These are phyloP conservation scores for Calonectria pauciramosa DNA, from an alignment of 2,329 filamentous ascomycete species.

Conservation along the genomic window DNA sequence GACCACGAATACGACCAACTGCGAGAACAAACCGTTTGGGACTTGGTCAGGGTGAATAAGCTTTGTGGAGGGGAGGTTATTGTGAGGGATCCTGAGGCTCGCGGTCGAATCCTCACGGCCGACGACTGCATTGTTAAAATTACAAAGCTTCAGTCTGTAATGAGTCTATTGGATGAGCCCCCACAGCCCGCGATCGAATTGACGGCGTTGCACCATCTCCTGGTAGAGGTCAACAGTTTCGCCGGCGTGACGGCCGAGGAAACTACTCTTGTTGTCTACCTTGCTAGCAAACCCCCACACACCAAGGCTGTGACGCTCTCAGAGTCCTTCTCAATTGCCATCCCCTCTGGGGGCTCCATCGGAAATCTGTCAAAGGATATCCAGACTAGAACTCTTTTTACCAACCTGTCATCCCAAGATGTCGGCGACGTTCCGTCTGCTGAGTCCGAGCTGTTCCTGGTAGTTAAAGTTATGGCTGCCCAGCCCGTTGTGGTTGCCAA, in stretches of 20 bases:
- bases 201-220: conserved; percentile 81
- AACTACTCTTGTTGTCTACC: conserved; percentile 81
- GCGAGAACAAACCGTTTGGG: conserved; percentile 94
- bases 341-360: conserved; percentile 81
- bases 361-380: conserved; percentile 73
- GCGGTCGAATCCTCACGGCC: conserved; percentile 88
- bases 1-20: conserved; percentile 83
- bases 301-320: conserved; percentile 78
- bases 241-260: conserved; percentile 82
- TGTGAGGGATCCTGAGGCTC: conserved; percentile 87
- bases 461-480: conserved; percentile 81
- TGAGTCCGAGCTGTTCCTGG: conserved; percentile 83
- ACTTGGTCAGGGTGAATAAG: conserved; percentile 94
- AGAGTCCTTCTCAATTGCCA: conserved; percentile 85
- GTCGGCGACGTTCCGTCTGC: conserved; percentile 72
- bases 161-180: conserved; percentile 92
- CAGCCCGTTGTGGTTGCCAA: conserved; percentile 63
- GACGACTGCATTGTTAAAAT: conserved; percentile 95
- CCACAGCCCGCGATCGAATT: conserved; percentile 77
- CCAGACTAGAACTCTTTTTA: conserved; percentile 87
- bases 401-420: conserved; percentile 85
- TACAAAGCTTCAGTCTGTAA: conserved; percentile 91
- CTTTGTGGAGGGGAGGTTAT: conserved; percentile 94
- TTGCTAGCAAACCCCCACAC: conserved; percentile 79
- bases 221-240: conserved; percentile 88